Evolutionary conservation across 352 stramenopile genomes (phyloP).

Genomic region (Globisporangium rhizosaccharum): DNA sequence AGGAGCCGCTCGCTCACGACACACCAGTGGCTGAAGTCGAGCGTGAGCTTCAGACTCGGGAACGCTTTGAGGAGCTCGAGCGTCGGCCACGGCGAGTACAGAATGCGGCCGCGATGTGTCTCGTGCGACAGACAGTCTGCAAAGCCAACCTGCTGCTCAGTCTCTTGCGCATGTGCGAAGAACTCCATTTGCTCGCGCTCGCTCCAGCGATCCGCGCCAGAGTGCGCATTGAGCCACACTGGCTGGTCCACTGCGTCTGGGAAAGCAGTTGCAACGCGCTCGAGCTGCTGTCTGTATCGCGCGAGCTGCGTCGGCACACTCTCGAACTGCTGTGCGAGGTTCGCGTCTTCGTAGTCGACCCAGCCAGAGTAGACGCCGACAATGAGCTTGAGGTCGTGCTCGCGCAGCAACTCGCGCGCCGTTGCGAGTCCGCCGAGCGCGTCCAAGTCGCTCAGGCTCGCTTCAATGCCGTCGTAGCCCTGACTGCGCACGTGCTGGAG

Average conservation of each 20-base stretch:
- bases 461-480: slow-evolving; percentile 65
- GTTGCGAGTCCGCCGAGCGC: slow-evolving; percentile 32
- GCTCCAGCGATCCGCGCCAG: slow-evolving; percentile 52
- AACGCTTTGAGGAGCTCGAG: slow-evolving; percentile 53
- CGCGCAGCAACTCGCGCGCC: slow-evolving; percentile 34
- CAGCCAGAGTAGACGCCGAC: slow-evolving; percentile 68
- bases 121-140: slow-evolving; percentile 38
- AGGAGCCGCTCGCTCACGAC: slow-evolving; percentile 53
- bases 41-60: slow-evolving; percentile 53
- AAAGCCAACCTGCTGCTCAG: slow-evolving; percentile 29
- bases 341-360: slow-evolving; percentile 59
- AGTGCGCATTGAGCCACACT: slow-evolving; percentile 54
- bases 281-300: slow-evolving; percentile 33
- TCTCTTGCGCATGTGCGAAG: slow-evolving; percentile 38
- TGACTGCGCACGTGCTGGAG: slow-evolving; percentile 34
- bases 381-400: slow-evolving; percentile 54
- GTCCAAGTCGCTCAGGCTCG: slow-evolving; percentile 55
- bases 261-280: slow-evolving; percentile 23
- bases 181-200: slow-evolving; percentile 40
- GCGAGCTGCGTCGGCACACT: slow-evolving; percentile 31
- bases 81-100: slow-evolving; percentile 70
- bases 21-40: slow-evolving; percentile 70
- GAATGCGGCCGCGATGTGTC: slow-evolving; percentile 59
- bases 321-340: slow-evolving; percentile 52
- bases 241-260: slow-evolving; percentile 18